These are phyloP conservation scores for Mucor velutinosus DNA, from an alignment of 371 early-diverging fungal genomes.

Conservation along the genomic window DNA sequence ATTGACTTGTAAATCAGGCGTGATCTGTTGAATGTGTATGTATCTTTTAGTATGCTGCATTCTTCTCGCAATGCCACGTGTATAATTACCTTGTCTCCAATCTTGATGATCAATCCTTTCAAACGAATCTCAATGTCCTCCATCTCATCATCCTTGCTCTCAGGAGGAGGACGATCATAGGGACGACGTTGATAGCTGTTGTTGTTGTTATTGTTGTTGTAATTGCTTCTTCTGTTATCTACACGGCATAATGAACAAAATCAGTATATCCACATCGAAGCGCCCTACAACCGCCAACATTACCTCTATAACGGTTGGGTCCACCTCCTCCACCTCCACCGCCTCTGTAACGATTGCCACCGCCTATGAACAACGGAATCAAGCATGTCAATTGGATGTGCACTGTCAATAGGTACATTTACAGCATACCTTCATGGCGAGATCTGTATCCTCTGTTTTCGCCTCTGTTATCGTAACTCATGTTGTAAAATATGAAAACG, in stretches of 20 bases:
- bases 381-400: neutral
- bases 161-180: slow-evolving; percentile 30
- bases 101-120: slow-evolving; percentile 73
- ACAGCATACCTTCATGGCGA: slow-evolving; percentile 33
- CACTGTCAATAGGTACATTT: neutral
- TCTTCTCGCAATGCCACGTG: too few species aligned
- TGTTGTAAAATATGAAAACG: slow-evolving; percentile 5
- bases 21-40: slow-evolving; percentile 37
- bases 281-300: neutral
- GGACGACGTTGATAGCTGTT: slow-evolving; percentile 25
- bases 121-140: slow-evolving; percentile 72
- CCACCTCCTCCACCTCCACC: slow-evolving; percentile 25
- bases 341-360: slow-evolving; percentile 7
- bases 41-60: neutral
- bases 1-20: slow-evolving; percentile 62
- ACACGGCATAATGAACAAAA: neutral
- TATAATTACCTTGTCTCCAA: slow-evolving; percentile 70
- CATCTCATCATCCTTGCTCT: slow-evolving; percentile 51
- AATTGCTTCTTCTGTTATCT: slow-evolving; percentile 23
- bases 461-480: slow-evolving; percentile 45
- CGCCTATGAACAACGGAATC: neutral
- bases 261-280: neutral
- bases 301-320: slow-evolving; percentile 25
- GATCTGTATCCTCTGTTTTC: slow-evolving; percentile 42
- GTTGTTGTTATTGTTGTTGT: slow-evolving; percentile 5